Conservation (phyloP, 2,329 filamentous ascomycete genomes). For the Trichoderma atroviride region DNA sequence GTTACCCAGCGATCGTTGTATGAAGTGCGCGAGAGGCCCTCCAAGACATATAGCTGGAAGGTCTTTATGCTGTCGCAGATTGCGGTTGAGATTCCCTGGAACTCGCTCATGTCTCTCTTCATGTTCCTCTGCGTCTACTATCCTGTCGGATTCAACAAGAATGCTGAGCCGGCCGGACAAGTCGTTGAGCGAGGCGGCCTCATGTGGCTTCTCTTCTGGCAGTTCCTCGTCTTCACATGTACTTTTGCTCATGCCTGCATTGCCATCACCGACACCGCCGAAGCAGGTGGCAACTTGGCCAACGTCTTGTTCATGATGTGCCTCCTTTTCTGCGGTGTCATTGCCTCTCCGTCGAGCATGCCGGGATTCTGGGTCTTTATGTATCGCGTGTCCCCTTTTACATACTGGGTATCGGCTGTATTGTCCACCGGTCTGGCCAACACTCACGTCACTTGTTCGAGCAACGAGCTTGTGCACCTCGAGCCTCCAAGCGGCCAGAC, state of each 20-base stretch:
- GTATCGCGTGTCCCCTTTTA: conserved; percentile 12
- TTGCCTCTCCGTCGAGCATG: conserved; percentile 64
- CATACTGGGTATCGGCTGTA: conserved; percentile 59
- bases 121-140: conserved; percentile 24
- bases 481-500: conserved; percentile 54
- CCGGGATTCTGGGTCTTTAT: conserved; percentile 62
- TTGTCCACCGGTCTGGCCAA: conserved; percentile 60
- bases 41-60: conserved; percentile 69
- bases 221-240: conserved; percentile 22
- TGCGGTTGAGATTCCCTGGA: conserved; percentile 13
- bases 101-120: conserved; percentile 18
- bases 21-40: conserved; percentile 68
- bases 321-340: conserved; percentile 72
- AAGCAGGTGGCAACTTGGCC: conserved; percentile 12
- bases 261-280: conserved; percentile 20
- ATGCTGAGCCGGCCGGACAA: conserved; percentile 10
- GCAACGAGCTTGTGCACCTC: conserved; percentile 54
- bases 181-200: conserved; percentile 2
- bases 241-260: conserved; percentile 43
- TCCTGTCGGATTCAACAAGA: conserved; percentile 11
- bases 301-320: conserved; percentile 56
- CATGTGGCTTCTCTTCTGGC: conserved; percentile 24
- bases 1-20: conserved; percentile 71
- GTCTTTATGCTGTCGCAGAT: conserved; percentile 58
- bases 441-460: conserved; percentile 50